Percentiles rank a stretch among this genome's conserved stretches.
phyloP scores from a whole-genome alignment of 2,329 filamentous ascomycete species.

The Westerdykella sp. region DNA sequence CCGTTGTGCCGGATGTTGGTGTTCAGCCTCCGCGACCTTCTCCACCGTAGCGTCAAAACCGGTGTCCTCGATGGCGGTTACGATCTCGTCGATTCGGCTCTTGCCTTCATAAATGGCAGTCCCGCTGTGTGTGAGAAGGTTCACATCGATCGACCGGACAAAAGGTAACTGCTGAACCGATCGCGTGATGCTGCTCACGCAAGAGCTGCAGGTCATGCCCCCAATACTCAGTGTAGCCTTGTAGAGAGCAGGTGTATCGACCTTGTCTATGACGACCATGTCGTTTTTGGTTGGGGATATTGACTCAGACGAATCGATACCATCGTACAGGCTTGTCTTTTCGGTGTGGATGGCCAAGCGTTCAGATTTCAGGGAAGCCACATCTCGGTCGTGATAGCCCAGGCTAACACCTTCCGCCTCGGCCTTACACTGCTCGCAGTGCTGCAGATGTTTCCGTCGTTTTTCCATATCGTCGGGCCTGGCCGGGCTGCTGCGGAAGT shows the following conservation, averaged over 20 bases:
- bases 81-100: constrained; percentile 39
- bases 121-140: constrained; percentile 47
- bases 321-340: constrained; percentile 11
- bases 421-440: constrained; percentile 31
- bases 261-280: constrained; percentile 16
- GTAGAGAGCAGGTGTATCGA: constrained; percentile 6
- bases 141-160: constrained; percentile 45
- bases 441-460: constrained; percentile 25
- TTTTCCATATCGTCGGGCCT: constrained; percentile 22
- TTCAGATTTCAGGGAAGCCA: constrained; percentile 10
- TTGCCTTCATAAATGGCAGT: constrained; percentile 45
- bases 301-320: constrained; percentile 1
- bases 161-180: constrained; percentile 45
- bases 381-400: background rate
- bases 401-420: constrained; percentile 14
- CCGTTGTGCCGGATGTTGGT: background rate
- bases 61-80: constrained; percentile 47
- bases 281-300: constrained; percentile 9
- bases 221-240: constrained; percentile 45
- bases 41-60: constrained; percentile 40
- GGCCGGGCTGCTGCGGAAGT: constrained; percentile 1
- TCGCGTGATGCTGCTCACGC: constrained; percentile 47
- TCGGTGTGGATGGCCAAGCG: constrained; percentile 9
- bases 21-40: constrained; percentile 19
- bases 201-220: constrained; percentile 58